phyloP scores from a whole-genome alignment of 106 monocot species.

The Dactylorhiza incarnata region DNA sequence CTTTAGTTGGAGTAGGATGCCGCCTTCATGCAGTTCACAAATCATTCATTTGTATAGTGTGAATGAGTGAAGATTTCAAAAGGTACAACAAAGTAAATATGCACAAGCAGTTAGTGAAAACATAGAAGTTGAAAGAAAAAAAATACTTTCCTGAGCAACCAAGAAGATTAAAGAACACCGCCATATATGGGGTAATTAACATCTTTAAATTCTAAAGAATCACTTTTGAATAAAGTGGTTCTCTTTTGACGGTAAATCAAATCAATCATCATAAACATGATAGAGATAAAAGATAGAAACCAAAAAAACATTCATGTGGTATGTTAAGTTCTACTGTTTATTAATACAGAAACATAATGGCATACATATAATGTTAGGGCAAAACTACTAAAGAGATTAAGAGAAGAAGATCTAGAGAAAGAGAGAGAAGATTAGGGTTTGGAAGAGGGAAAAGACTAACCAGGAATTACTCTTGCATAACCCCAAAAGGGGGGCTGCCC shows the following conservation, averaged over 20 bases:
- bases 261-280: background rate
- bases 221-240: background rate
- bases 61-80: slow-evolving; percentile 1
- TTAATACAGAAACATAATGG: too few relatives aligned
- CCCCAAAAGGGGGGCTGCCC: too few relatives aligned
- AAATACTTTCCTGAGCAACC: background rate
- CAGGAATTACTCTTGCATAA: too few relatives aligned
- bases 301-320: background rate
- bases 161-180: background rate
- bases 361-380: too few relatives aligned
- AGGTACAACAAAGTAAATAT: background rate
- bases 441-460: too few relatives aligned
- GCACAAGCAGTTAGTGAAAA: background rate
- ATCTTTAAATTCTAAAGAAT: background rate
- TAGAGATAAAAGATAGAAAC: background rate
- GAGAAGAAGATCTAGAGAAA: too few relatives aligned
- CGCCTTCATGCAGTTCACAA: slow-evolving; percentile 46
- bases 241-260: background rate
- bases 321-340: too few relatives aligned
- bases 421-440: too few relatives aligned
- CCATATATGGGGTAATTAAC: background rate
- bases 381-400: too few relatives aligned
- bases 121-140: background rate
- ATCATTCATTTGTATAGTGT: background rate
- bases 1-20: slow-evolving; percentile 91